These are phyloP conservation scores for Gossypium gossypioides DNA, from an alignment of 441 rosid species.

Conservation along the genomic window DNA sequence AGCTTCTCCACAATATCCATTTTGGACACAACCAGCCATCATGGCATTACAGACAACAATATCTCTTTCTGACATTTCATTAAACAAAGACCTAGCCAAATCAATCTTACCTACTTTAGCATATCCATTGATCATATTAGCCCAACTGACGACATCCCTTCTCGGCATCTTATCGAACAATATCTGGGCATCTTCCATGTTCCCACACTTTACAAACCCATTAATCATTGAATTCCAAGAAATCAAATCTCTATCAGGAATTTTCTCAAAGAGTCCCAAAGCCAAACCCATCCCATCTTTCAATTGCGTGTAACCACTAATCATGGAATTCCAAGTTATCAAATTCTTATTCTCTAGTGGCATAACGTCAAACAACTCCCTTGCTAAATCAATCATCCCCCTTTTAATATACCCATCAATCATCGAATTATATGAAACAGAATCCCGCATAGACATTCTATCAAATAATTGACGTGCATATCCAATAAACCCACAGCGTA, in stretches of 20 bases:
- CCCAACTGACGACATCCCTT: conserved; percentile 55
- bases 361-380: conserved; percentile 37
- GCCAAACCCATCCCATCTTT: conserved; percentile 30
- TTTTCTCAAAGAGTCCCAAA: conserved; percentile 33
- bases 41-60: conserved; percentile 46
- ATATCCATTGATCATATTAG: conserved; percentile 51
- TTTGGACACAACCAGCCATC: conserved; percentile 50
- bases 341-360: conserved; percentile 32
- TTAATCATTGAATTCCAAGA: conserved; percentile 59
- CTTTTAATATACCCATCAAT: conserved; percentile 49
- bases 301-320: conserved; percentile 35
- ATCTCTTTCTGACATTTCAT: conserved; percentile 44
- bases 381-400: conserved; percentile 33
- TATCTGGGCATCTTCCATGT: conserved; percentile 36
- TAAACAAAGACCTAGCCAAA: conserved; percentile 38
- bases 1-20: conserved; percentile 36
- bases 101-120: conserved; percentile 35
- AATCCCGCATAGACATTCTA: conserved; percentile 39
- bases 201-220: conserved; percentile 41
- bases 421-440: conserved; percentile 54
- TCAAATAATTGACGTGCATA: conserved; percentile 38
- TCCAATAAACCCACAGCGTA: conserved; percentile 35
- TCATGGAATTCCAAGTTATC: conserved; percentile 53
- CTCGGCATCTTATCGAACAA: conserved; percentile 41
- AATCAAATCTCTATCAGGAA: conserved; percentile 56